Evolutionary conservation across 495 filamentous ascomycete species (phyloP).

Genomic region (Neurospora tetrasperma): DNA sequence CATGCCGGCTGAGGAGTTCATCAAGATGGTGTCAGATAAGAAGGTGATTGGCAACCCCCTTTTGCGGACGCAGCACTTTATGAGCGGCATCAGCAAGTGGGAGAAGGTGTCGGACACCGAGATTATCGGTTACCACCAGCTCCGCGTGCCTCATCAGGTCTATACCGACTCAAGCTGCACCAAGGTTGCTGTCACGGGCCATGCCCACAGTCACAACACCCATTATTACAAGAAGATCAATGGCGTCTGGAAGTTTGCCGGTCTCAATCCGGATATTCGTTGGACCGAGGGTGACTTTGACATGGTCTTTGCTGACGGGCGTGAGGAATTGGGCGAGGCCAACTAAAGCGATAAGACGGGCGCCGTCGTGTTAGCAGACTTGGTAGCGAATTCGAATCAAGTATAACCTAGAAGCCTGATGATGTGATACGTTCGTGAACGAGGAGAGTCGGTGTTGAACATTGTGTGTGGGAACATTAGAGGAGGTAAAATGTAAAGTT

Average conservation of each 20-base stretch:
- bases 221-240: slow-evolving; percentile 67
- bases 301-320: slow-evolving; percentile 34
- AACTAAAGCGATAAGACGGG: slow-evolving; percentile 2
- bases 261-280: slow-evolving; percentile 57
- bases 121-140: slow-evolving; percentile 64
- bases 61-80: slow-evolving; percentile 68
- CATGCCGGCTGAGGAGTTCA: slow-evolving; percentile 62
- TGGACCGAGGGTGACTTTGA: slow-evolving; percentile 66
- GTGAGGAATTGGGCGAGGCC: slow-evolving; percentile 31
- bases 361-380: slow-evolving; percentile 4
- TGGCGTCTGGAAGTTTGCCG: slow-evolving; percentile 76
- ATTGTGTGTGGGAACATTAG: background rate
- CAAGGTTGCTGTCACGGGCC: slow-evolving; percentile 50
- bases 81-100: slow-evolving; percentile 59
- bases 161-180: slow-evolving; percentile 45
- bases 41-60: slow-evolving; percentile 59
- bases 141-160: slow-evolving; percentile 61
- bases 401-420: background rate
- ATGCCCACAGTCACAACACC: slow-evolving; percentile 60
- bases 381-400: background rate
- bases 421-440: background rate
- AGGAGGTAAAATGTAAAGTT: background rate
- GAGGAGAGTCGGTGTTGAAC: background rate
- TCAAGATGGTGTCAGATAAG: slow-evolving; percentile 56
- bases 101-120: slow-evolving; percentile 57